phyloP scores from a whole-genome alignment of 2,329 filamentous ascomycete genomes.

The Aspergillus sp. region DNA sequence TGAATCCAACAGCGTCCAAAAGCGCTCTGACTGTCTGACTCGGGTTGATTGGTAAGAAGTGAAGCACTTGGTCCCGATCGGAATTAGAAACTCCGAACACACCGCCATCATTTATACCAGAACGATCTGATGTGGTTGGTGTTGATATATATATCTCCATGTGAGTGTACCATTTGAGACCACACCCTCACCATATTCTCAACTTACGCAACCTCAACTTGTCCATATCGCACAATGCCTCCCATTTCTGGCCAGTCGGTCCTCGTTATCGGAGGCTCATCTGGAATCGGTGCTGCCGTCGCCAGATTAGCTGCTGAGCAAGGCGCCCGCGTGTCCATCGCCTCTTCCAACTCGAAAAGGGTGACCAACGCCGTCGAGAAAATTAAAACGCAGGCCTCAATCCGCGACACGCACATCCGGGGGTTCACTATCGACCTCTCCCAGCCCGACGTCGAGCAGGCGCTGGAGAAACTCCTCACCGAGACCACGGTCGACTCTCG shows the following conservation, averaged over 20 bases:
- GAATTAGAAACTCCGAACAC: too few species aligned
- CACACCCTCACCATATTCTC: too few species aligned
- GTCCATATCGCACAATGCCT: background rate
- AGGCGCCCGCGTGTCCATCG: slow-evolving; percentile 49
- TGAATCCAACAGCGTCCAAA: too few species aligned
- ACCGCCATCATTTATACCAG: too few species aligned
- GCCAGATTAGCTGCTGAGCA: slow-evolving; percentile 53
- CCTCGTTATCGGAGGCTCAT: slow-evolving; percentile 53
- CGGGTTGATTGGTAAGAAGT: too few species aligned
- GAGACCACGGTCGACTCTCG: slow-evolving; percentile 23
- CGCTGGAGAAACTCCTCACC: slow-evolving; percentile 45
- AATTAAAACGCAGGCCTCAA: slow-evolving; percentile 29
- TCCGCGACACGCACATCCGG: slow-evolving; percentile 34
- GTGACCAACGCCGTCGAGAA: slow-evolving; percentile 40
- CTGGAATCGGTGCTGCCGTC: slow-evolving; percentile 53
- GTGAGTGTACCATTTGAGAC: too few species aligned
- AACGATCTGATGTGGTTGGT: too few species aligned
- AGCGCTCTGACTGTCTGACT: too few species aligned
- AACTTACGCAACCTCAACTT: background rate
- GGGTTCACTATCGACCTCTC: slow-evolving; percentile 47
- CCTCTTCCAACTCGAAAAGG: slow-evolving; percentile 43
- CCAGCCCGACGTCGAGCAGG: slow-evolving; percentile 42
- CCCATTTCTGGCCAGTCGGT: slow-evolving; percentile 26
- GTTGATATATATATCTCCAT: too few species aligned
- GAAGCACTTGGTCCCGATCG: too few species aligned